Evolutionary conservation across 768 basidiomycete genomes (phyloP).

Genomic region (Auricularia auricula-judae): DNA sequence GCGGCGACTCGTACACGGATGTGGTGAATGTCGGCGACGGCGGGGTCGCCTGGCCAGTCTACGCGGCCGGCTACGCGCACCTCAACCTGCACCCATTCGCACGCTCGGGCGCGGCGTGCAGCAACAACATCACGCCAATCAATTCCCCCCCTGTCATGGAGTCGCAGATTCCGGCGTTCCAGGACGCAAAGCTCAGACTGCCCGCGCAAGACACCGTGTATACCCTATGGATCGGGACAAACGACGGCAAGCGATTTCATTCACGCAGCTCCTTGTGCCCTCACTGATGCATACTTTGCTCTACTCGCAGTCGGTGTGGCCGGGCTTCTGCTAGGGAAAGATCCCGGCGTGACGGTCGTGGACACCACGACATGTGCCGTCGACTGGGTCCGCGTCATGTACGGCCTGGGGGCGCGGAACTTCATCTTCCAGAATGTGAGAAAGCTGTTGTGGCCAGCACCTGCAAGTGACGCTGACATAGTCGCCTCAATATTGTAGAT

Average conservation of each 20-base stretch:
- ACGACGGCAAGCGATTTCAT: constrained; percentile 22
- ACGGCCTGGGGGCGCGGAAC: constrained; percentile 49
- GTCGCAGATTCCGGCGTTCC: constrained; percentile 27
- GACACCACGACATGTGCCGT: constrained; percentile 47
- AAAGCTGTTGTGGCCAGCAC: background rate
- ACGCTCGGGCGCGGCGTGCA: constrained; percentile 52
- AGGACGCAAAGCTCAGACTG: constrained; percentile 39
- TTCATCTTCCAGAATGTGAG: constrained; percentile 51
- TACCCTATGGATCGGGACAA: constrained; percentile 57
- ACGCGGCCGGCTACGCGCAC: background rate
- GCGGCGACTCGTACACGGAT: constrained; percentile 55
- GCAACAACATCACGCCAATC: constrained; percentile 24
- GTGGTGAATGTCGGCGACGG: constrained; percentile 27
- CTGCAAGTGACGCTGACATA: too few species aligned
- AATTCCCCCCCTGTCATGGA: background rate
- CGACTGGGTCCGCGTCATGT: constrained; percentile 46
- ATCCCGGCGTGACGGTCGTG: constrained; percentile 39
- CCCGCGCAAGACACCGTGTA: constrained; percentile 41
- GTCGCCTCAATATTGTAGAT: constrained; percentile 26
- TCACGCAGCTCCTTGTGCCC: too few species aligned
- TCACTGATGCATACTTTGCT: too few species aligned
- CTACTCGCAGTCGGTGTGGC: constrained; percentile 29
- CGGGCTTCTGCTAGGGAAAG: constrained; percentile 42
- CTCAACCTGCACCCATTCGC: constrained; percentile 25
- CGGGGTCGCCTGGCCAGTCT: background rate